Conservation (phyloP, 2,329 filamentous ascomycete genomes). For the Neurospora crassa region DNA sequence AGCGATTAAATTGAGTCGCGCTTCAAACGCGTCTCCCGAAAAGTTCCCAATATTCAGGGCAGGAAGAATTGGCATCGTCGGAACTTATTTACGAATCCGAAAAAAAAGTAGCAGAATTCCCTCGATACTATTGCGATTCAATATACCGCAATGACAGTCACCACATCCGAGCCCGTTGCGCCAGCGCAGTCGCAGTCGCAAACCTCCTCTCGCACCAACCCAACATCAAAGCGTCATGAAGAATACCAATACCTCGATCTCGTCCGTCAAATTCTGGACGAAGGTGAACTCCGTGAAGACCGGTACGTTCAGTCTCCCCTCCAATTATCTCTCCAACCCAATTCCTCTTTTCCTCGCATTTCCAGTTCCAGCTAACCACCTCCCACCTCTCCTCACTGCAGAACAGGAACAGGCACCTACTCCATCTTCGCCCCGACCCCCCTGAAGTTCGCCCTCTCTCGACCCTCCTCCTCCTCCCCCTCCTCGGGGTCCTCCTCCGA, state of each 20-base stretch:
- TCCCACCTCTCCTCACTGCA: slow-evolving; percentile 22
- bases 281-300: slow-evolving; percentile 84
- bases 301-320: slow-evolving; percentile 37
- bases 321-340: too few relatives aligned
- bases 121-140: not conserved
- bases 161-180: not conserved
- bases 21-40: not conserved
- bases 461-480: slow-evolving; percentile 16
- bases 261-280: slow-evolving; percentile 70
- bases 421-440: slow-evolving; percentile 82
- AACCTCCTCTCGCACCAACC: not conserved
- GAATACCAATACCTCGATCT: slow-evolving; percentile 91
- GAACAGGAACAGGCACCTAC: slow-evolving; percentile 87
- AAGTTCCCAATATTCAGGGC: not conserved
- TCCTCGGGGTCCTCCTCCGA: not conserved
- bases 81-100: not conserved
- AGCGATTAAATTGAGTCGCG: not conserved
- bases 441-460: slow-evolving; percentile 76
- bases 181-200: not conserved
- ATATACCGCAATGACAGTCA: not conserved
- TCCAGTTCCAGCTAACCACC: slow-evolving; percentile 3
- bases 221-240: slow-evolving; percentile 47
- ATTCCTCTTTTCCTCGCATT: not conserved
- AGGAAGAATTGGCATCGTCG: not conserved
- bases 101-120: not conserved